These are phyloP conservation scores for Diplocarpon mali DNA, from an alignment of 2,329 filamentous ascomycete species.

Conservation along the genomic window DNA sequence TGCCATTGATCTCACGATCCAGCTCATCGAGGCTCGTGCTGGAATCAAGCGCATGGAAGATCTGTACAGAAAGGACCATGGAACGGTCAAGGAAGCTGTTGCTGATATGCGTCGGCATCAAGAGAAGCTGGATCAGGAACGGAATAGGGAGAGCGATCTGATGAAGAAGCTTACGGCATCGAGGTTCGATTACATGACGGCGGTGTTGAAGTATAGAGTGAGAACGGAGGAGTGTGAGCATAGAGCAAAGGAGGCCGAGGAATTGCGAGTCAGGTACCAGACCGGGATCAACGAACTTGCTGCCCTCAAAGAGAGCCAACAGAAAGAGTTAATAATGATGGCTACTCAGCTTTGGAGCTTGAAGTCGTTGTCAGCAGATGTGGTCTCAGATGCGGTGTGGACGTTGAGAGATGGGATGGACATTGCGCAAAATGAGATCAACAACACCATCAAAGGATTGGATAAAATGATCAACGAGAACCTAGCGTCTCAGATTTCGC, in stretches of 20 bases:
- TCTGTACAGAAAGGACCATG: not conserved
- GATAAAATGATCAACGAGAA: not conserved
- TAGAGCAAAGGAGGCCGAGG: too few relatives aligned
- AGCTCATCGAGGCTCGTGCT: not conserved
- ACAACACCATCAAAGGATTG: not conserved
- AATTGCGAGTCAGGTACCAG: too few relatives aligned
- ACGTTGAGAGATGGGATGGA: not conserved
- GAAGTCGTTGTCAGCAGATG: not conserved
- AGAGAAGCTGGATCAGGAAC: not conserved
- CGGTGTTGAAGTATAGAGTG: too few relatives aligned
- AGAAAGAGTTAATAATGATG: not conserved
- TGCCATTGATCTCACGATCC: not conserved
- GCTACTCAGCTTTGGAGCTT: not conserved
- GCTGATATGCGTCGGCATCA: not conserved
- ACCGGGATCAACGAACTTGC: not conserved
- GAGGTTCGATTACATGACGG: too few relatives aligned
- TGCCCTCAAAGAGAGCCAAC: not conserved
- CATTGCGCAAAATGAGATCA: not conserved
- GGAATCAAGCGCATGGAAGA: not conserved
- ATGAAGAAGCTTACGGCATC: too few relatives aligned
- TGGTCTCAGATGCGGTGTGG: not conserved
- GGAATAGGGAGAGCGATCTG: too few relatives aligned
- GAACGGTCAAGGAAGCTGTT: not conserved
- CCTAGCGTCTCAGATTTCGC: not conserved
- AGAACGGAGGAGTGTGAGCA: too few relatives aligned